Base-by-base conservation (phyloP, 768 basidiomycete species). In the Psilocybe cubensis region DNA sequence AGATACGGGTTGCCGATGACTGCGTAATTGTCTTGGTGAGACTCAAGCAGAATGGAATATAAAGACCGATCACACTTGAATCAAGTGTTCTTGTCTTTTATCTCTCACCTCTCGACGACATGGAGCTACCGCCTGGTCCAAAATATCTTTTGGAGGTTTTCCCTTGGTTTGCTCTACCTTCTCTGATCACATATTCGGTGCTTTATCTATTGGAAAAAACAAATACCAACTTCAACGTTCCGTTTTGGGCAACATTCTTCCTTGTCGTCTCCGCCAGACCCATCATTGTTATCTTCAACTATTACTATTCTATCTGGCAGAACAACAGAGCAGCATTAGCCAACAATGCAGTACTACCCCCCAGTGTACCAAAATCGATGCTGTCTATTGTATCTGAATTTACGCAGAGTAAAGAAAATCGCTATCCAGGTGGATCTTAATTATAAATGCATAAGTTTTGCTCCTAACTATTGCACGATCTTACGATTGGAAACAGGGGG, bases 371-470 rank as follows among this genome's bases (percentile, higher is more conserved):
- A 27, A 56, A 60, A 29, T 63, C 59, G 7, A n/a, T 43, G 9
- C 23, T 62, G 21, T 28, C 50, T 3, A 56, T 58, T 18, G 57
- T 63, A 2, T 50, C 49, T 4, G 54, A 56, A 33, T 24, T 65
- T 12, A 38, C 46, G 2, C 20, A 51, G 8, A 60, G 54, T 27
- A 58, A 73, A 20, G 64, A 66, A 33, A 60, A 59, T 11, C 74
- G 74, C 3, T 72, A 73, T 60, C 70, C 72, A 52, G 73, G 76
- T 76, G 56, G 28, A 67, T 48, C 8, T 5, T 38, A 14, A 11
- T 23, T 35, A 8, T 17, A 20, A 56, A 42, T 49, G n/a, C 25
- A 47, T 54, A 11, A 29, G 17, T 2, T 14, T 4, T 46, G 17
- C 8, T n/a, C n/a, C 7, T 38, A 27, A 18, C 24, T 42, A 23